These are phyloP conservation scores for Aspergillus kassunensis DNA, from an alignment of 495 filamentous ascomycete genomes.

Conservation along the genomic window DNA sequence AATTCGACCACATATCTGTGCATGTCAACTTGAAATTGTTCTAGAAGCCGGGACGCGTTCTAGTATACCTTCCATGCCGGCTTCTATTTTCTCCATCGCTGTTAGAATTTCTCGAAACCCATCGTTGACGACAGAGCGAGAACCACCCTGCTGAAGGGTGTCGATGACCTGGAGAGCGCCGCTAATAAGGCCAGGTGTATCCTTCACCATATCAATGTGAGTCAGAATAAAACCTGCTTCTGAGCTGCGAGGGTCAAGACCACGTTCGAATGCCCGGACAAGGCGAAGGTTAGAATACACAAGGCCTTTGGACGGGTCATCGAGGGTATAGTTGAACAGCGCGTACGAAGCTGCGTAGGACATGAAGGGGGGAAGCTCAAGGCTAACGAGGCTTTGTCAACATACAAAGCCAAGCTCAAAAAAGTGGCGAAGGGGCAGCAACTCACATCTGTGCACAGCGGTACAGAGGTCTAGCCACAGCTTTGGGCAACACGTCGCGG, in stretches of 20 bases:
- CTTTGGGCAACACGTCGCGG: slow-evolving; percentile 62
- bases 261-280: slow-evolving; percentile 83
- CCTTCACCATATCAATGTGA: slow-evolving; percentile 79
- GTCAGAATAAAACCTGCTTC: slow-evolving; percentile 88
- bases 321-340: slow-evolving; percentile 80
- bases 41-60: too few species aligned
- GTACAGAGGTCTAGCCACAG: slow-evolving; percentile 70
- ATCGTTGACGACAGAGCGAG: slow-evolving; percentile 56
- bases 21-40: too few species aligned
- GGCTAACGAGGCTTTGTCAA: slow-evolving; percentile 25
- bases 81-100: slow-evolving; percentile 67
- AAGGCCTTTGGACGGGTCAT: slow-evolving; percentile 60
- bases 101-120: slow-evolving; percentile 57
- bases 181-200: slow-evolving; percentile 66
- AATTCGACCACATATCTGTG: slow-evolving; percentile 78
- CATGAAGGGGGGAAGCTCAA: slow-evolving; percentile 74
- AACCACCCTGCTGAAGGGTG: slow-evolving; percentile 44
- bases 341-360: slow-evolving; percentile 90
- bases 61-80: slow-evolving; percentile 71
- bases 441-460: slow-evolving; percentile 76
- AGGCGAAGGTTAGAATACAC: slow-evolving; percentile 73
- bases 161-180: slow-evolving; percentile 63
- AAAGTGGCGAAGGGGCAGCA: not conserved
- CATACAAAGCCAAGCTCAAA: not conserved
- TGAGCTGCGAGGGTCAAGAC: slow-evolving; percentile 78